A percentile compares a stretch with the other conserved stretches of the same genome.
phyloP scores from a whole-genome alignment of 805 yeast genomes.

The Yamadazyma kitorensis region DNA sequence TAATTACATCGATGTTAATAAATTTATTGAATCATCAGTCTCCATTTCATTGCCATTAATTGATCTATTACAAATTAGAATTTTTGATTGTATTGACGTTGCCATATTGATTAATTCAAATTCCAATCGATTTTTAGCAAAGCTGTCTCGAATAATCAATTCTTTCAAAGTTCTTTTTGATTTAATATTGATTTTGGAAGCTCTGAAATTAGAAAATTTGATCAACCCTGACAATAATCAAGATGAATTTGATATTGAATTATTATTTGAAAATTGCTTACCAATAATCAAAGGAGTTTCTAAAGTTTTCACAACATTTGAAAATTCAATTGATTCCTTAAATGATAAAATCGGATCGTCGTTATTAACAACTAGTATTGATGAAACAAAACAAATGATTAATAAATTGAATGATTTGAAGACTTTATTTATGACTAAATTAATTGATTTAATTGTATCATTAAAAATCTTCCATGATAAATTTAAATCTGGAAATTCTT shows the following conservation, averaged over 20 bases:
- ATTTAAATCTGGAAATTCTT: conserved; percentile 23
- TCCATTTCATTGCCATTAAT: conserved; percentile 7
- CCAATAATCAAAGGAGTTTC: conserved; percentile 8
- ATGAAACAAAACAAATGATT: conserved; percentile 1
- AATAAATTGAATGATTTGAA: conserved; percentile 6
- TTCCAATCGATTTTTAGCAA: conserved; percentile 14
- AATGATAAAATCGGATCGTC: conserved; percentile 8
- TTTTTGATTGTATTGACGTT: conserved; percentile 22
- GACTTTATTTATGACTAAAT: conserved; percentile 10
- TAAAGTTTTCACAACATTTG: neutral
- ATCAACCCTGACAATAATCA: conserved; percentile 19
- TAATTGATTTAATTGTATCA: conserved; percentile 32
- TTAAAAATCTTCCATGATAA: conserved; percentile 33
- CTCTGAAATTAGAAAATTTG: conserved; percentile 37
- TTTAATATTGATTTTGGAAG: conserved; percentile 22
- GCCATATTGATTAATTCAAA: conserved; percentile 17
- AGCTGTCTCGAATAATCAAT: conserved; percentile 1
- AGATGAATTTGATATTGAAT: conserved; percentile 20
- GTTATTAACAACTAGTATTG: neutral
- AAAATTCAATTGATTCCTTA: neutral
- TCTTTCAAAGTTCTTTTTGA: conserved; percentile 21
- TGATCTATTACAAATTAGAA: conserved; percentile 14
- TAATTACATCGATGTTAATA: conserved; percentile 9
- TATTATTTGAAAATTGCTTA: conserved; percentile 7
- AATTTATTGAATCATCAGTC: conserved; percentile 3